Base-by-base conservation (phyloP, 2,329 filamentous ascomycete genomes). In the Orbilia quercus region DNA sequence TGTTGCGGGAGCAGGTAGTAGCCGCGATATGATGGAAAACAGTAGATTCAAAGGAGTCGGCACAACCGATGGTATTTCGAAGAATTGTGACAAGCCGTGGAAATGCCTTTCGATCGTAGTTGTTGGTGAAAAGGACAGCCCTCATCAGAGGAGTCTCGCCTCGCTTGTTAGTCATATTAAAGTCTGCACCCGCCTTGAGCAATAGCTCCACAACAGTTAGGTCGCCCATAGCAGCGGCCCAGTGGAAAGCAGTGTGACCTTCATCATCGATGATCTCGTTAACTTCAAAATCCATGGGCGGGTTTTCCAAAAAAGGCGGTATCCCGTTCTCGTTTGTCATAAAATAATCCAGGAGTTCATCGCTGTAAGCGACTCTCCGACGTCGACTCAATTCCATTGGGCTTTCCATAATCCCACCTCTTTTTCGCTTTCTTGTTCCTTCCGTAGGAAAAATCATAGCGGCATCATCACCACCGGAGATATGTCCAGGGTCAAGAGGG, bases 211-310 rank as follows among this genome's bases (percentile, higher is more conserved):
- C 91, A 14, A 98, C 91, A 53, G 94, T 91, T 28, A 97, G 84
- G 77, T 98, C 95, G 69, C 95, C 95, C 94, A 99, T 99, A 22
- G 95, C 92, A 59, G 92, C 92, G 16, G 93, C 95, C 95, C 95
- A 99, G 80, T 99, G 95, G 76, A 99, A 86, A 4, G 94, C 93
- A 1, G 92, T 96, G 79, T 98, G 93, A 7, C 90, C 89, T 78
- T 96, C 92, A 45, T 92, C 90, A 80, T 99, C 95, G 75, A 99
- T 97, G n/a, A 89, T 85, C 80, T 91, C 91, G 81, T 99, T 90
- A 4, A 96, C 89, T 79, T 96, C 89, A 78, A 96, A 96, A 79
- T 92, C 90, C 34, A 88, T 84, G 0, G 95, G 95, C 1, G 94
- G 93, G 73, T 91, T 88, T 0, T 92, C 93, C 60, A 84, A 88